Percentiles rank a stretch among this genome's conserved stretches.
Conservation (phyloP, 106 monocot species). For the Acorus calamus region DNA sequence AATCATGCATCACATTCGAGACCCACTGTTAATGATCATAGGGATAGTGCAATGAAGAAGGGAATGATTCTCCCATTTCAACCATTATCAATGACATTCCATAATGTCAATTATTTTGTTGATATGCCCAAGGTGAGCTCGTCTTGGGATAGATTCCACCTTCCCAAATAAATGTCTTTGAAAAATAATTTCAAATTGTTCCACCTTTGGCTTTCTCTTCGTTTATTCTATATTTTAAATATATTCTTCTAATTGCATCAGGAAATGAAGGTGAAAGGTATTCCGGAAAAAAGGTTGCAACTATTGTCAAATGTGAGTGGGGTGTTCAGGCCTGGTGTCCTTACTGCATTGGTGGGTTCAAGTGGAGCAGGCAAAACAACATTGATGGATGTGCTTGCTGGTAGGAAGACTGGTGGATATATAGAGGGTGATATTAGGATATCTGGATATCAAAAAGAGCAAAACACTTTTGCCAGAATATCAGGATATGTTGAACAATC, state of each 20-base stretch:
- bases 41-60: not conserved
- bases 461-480: slow-evolving; percentile 59
- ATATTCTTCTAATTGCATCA: not conserved
- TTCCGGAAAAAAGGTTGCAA: slow-evolving; percentile 47
- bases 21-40: not conserved
- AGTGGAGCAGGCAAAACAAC: slow-evolving; percentile 79
- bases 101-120: slow-evolving; percentile 38
- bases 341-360: slow-evolving; percentile 70
- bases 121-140: slow-evolving; percentile 37
- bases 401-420: slow-evolving; percentile 64
- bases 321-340: slow-evolving; percentile 46
- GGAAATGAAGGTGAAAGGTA: slow-evolving; percentile 70
- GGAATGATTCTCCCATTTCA: slow-evolving; percentile 51
- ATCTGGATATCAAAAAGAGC: slow-evolving; percentile 60
- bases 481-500: slow-evolving; percentile 72
- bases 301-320: slow-evolving; percentile 45
- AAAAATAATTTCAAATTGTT: slow-evolving; percentile 47
- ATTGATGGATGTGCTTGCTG: slow-evolving; percentile 72
- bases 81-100: slow-evolving; percentile 36
- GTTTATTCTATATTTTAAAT: not conserved
- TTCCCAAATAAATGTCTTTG: no score
- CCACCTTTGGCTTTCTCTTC: not conserved
- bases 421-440: slow-evolving; percentile 64
- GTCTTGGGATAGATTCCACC: not conserved
- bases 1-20: slow-evolving; percentile 3